These are phyloP conservation scores for Alternaria angustiovoidea DNA, from an alignment of 2,329 filamentous ascomycete genomes.

Conservation along the genomic window DNA sequence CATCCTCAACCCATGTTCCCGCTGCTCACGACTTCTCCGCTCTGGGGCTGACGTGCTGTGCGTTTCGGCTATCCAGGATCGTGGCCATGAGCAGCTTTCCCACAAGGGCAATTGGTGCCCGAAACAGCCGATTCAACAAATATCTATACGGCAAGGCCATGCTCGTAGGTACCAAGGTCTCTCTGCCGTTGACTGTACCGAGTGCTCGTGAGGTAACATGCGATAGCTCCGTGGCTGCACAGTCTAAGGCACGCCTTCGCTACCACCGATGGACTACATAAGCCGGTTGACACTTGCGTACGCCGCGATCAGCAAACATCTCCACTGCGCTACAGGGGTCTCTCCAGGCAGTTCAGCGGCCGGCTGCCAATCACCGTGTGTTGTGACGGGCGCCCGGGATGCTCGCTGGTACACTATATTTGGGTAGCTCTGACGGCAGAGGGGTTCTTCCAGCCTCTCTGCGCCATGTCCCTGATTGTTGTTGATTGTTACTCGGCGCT, in stretches of 20 bases:
- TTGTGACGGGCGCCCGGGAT: slow-evolving; percentile 31
- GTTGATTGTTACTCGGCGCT: slow-evolving; percentile 37
- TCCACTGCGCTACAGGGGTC: slow-evolving; percentile 45
- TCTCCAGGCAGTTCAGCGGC: slow-evolving; percentile 34
- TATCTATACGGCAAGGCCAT: slow-evolving; percentile 10
- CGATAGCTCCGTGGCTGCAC: slow-evolving; percentile 25
- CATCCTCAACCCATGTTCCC: slow-evolving; percentile 34
- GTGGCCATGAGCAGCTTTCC: slow-evolving; percentile 18
- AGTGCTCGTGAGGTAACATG: slow-evolving; percentile 21
- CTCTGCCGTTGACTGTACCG: slow-evolving; percentile 24
- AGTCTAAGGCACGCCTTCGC: slow-evolving; percentile 35
- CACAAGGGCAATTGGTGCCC: slow-evolving; percentile 28
- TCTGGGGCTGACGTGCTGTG: slow-evolving; percentile 42
- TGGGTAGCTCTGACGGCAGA: slow-evolving; percentile 38
- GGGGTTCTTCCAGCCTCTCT: slow-evolving; percentile 29
- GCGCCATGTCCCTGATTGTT: slow-evolving; percentile 38
- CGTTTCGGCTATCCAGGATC: slow-evolving; percentile 39
- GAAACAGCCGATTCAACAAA: slow-evolving; percentile 21
- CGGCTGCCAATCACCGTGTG: slow-evolving; percentile 41
- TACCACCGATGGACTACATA: slow-evolving; percentile 29
- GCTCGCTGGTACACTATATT: slow-evolving; percentile 42
- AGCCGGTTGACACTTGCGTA: slow-evolving; percentile 37
- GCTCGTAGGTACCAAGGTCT: slow-evolving; percentile 16
- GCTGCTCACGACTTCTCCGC: slow-evolving; percentile 26
- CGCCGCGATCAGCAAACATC: slow-evolving; percentile 49